These are phyloP conservation scores for Tricholoma terreum DNA, from an alignment of 768 basidiomycete genomes.

Conservation along the genomic window DNA sequence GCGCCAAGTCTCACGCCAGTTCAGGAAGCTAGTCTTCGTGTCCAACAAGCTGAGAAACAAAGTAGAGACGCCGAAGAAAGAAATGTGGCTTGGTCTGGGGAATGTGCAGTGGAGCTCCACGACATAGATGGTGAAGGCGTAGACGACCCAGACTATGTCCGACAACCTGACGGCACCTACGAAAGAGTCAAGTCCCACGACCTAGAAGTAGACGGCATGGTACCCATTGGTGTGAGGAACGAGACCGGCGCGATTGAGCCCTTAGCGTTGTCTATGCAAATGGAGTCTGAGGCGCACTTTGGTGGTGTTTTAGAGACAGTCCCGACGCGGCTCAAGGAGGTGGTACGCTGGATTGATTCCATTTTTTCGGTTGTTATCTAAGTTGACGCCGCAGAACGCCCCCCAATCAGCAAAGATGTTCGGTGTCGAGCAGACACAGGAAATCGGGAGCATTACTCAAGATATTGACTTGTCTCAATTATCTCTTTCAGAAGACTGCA, in stretches of 20 bases:
- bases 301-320: slow-evolving; percentile 48
- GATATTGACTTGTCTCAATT: slow-evolving; percentile 7
- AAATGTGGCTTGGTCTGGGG: slow-evolving; percentile 64
- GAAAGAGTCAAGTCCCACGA: slow-evolving; percentile 14
- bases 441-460: slow-evolving; percentile 11
- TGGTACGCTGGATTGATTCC: slow-evolving; percentile 39
- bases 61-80: slow-evolving; percentile 58
- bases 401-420: slow-evolving; percentile 5
- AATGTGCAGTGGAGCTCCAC: slow-evolving; percentile 44
- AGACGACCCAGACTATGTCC: slow-evolving; percentile 46
- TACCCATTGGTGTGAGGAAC: slow-evolving; percentile 58
- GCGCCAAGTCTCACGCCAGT: slow-evolving; percentile 48
- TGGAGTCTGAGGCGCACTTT: slow-evolving; percentile 42
- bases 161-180: slow-evolving; percentile 35
- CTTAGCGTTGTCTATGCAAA: slow-evolving; percentile 27
- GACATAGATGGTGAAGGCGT: slow-evolving; percentile 63
- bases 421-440: slow-evolving; percentile 48
- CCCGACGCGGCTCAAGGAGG: slow-evolving; percentile 52
- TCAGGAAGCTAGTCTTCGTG: slow-evolving; percentile 52
- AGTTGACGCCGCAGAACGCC: slow-evolving; percentile 8
- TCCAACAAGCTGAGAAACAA: slow-evolving; percentile 58
- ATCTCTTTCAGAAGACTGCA: slow-evolving; percentile 3
- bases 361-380: neutral
- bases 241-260: slow-evolving; percentile 54
- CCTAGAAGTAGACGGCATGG: slow-evolving; percentile 24